Conservation (phyloP, 225 moss, liverwort and hornwort species). For the Sphagnum contortum region DNA sequence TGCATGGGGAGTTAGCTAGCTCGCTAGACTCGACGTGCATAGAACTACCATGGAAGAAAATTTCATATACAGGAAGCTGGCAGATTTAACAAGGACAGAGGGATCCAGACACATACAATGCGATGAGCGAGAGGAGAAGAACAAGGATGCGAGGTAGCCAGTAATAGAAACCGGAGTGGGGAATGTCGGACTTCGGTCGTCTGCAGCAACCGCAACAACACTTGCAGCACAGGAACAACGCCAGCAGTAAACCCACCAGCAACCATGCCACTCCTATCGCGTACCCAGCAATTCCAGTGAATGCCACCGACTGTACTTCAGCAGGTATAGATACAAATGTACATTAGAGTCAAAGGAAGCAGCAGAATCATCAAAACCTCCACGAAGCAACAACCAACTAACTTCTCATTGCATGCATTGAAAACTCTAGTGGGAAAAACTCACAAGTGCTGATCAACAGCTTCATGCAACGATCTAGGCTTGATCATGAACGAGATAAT, state of each 20-base stretch:
- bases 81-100: not conserved
- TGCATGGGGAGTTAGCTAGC: too few species aligned
- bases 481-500: too few species aligned
- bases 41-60: too few species aligned
- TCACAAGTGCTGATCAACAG: not conserved
- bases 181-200: slow-evolving; percentile 14
- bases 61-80: too few species aligned
- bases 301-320: slow-evolving; percentile 48
- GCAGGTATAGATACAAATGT: not conserved
- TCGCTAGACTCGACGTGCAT: too few species aligned
- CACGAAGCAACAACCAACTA: not conserved
- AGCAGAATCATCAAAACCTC: not conserved
- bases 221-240: slow-evolving; percentile 27
- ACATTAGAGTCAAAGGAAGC: not conserved
- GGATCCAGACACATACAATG: slow-evolving; percentile 29
- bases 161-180: slow-evolving; percentile 33
- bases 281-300: slow-evolving; percentile 68
- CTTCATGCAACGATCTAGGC: not conserved
- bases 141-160: slow-evolving; percentile 32
- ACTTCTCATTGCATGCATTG: too few species aligned
- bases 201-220: slow-evolving; percentile 24
- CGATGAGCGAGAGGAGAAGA: slow-evolving; percentile 34
- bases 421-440: not conserved
- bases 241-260: slow-evolving; percentile 35
- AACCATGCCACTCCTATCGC: slow-evolving; percentile 45